Evolutionary conservation across 2,329 filamentous ascomycete species (phyloP).

Genomic region (Xylariaceae sp.): DNA sequence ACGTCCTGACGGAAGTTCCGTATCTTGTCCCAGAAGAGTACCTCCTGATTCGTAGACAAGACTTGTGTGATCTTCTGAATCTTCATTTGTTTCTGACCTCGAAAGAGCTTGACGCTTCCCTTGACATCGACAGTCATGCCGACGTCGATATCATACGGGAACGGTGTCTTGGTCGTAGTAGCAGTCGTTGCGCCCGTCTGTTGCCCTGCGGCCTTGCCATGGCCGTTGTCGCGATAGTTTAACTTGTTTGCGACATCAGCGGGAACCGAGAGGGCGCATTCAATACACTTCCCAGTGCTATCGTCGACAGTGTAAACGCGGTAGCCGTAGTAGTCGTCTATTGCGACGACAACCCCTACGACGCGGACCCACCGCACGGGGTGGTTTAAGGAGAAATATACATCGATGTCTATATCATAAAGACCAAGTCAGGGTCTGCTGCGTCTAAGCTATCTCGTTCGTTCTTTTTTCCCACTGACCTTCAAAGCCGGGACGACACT

Average conservation of each 20-base stretch:
- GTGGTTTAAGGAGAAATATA: constrained; percentile 67
- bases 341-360: constrained; percentile 62
- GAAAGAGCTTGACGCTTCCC: constrained; percentile 45
- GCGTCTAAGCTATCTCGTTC: background rate
- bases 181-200: constrained; percentile 1
- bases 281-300: constrained; percentile 55
- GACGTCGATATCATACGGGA: constrained; percentile 36
- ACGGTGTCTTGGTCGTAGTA: constrained; percentile 2
- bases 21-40: constrained; percentile 55
- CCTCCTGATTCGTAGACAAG: constrained; percentile 50
- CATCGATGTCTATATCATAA: constrained; percentile 41
- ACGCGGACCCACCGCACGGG: constrained; percentile 72
- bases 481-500: constrained; percentile 46
- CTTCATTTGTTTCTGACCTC: constrained; percentile 47
- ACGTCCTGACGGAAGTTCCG: constrained; percentile 45
- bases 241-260: constrained; percentile 15
- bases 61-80: constrained; percentile 47
- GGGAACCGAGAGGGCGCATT: constrained; percentile 36
- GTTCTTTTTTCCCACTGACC: constrained; percentile 36
- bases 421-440: background rate
- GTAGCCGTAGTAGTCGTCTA: constrained; percentile 45
- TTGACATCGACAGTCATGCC: constrained; percentile 55
- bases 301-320: constrained; percentile 59
- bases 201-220: background rate
- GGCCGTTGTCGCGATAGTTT: background rate